phyloP scores from a whole-genome alignment of 169 alveolate species.

The Plasmodium yoelii region DNA sequence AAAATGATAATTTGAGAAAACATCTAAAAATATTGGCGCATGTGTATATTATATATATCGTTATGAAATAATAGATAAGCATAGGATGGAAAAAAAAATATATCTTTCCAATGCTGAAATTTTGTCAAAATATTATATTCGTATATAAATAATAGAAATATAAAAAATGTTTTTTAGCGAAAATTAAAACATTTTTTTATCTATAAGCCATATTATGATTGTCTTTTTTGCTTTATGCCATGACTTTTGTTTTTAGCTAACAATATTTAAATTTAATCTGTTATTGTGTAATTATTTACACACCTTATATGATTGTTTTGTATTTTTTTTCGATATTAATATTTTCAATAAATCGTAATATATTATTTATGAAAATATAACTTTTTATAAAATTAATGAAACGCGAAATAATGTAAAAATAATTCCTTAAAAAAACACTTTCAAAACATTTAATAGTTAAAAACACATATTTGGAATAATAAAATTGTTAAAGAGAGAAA shows the following conservation, averaged over 20 bases:
- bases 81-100: too few relatives aligned
- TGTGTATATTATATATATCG: neutral
- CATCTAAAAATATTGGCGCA: neutral
- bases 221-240: constrained; percentile 1
- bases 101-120: too few relatives aligned
- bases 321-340: neutral
- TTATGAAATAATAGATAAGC: too few relatives aligned
- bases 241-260: neutral
- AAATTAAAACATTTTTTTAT: constrained; percentile 50
- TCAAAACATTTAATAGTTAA: neutral
- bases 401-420: neutral
- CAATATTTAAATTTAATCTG: neutral
- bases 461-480: neutral
- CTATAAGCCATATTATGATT: neutral
- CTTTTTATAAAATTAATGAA: neutral
- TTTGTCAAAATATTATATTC: too few relatives aligned
- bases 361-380: neutral
- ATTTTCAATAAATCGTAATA: neutral
- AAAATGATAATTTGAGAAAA: too few relatives aligned
- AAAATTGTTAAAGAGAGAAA: neutral
- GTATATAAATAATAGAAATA: neutral
- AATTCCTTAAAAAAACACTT: neutral
- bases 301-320: neutral
- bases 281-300: neutral
- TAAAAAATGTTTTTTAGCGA: constrained; percentile 37